Evolutionary conservation across 306 rosid genomes (phyloP).

Genomic region (Acacia confusa): DNA sequence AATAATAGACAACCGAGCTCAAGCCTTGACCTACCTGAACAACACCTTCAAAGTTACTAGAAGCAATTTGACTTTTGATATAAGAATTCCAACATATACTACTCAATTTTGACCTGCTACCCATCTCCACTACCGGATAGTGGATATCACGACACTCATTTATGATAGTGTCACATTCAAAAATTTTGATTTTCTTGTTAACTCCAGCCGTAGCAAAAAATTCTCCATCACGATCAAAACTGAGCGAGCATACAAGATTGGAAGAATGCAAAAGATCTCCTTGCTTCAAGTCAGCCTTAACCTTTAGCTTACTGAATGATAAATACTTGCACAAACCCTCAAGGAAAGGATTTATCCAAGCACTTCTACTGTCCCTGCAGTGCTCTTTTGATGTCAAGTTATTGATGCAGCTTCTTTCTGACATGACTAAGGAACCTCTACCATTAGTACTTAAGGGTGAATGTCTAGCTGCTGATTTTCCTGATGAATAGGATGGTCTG

Average conservation of each 20-base stretch:
- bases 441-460: conserved; percentile 66
- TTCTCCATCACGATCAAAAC: conserved; percentile 96
- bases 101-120: conserved; percentile 83
- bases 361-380: conserved; percentile 58
- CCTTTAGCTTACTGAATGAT: conserved; percentile 76
- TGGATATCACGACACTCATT: conserved; percentile 90
- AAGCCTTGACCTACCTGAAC: conserved; percentile 72
- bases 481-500: conserved; percentile 51
- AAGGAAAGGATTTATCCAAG: conserved; percentile 94
- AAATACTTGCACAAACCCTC: conserved; percentile 97
- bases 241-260: conserved; percentile 84
- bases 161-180: conserved; percentile 73
- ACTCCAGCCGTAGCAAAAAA: conserved; percentile 95
- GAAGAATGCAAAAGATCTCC: conserved; percentile 97
- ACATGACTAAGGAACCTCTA: conserved; percentile 59
- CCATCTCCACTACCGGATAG: conserved; percentile 97
- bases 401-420: conserved; percentile 71
- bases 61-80: conserved; percentile 97
- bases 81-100: conserved; percentile 95
- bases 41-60: conserved; percentile 95
- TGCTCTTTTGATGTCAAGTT: conserved; percentile 62
- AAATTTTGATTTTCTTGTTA: conserved; percentile 89
- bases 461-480: conserved; percentile 51
- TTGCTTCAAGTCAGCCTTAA: conserved; percentile 95
- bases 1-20: conserved; percentile 10